phyloP scores from a whole-genome alignment of 139 green algal genomes.

The Deuterostichococcus epilithicus region DNA sequence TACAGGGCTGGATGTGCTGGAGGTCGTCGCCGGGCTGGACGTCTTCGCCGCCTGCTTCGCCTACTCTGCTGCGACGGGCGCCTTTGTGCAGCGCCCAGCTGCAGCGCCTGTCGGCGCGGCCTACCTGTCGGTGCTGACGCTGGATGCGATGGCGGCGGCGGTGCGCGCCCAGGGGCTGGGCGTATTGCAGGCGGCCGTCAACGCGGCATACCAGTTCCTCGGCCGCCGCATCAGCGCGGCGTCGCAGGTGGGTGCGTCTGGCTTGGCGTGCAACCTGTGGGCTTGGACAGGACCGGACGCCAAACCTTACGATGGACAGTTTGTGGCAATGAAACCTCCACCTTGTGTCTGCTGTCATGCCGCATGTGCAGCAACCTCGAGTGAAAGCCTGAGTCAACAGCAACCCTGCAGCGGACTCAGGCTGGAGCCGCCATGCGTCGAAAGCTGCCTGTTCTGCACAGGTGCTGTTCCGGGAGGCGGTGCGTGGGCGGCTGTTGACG shows the following conservation, averaged over 20 bases:
- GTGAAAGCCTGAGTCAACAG: too few species aligned
- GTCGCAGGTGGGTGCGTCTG: constrained; percentile 13
- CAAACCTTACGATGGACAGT: too few species aligned
- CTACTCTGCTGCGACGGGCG: neutral
- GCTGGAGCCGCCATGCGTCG: neutral
- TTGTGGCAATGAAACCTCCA: too few species aligned
- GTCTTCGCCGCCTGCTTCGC: constrained; percentile 1
- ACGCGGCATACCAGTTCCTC: constrained; percentile 8
- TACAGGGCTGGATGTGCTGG: constrained; percentile 13
- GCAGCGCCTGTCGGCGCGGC: neutral
- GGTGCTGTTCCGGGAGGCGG: constrained; percentile 7
- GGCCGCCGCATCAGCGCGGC: neutral
- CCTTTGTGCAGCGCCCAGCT: constrained; percentile 4
- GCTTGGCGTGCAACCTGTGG: too few species aligned
- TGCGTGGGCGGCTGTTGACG: neutral
- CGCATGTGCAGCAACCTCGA: too few species aligned
- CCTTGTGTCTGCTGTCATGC: too few species aligned
- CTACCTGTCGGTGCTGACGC: neutral
- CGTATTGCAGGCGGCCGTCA: neutral
- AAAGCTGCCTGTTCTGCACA: neutral
- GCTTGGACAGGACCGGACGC: too few species aligned
- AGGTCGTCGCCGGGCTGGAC: neutral
- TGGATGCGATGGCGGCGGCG: neutral
- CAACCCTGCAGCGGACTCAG: neutral
- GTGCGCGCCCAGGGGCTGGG: constrained; percentile 5